These are phyloP conservation scores for Lineolata rhizophorae DNA, from an alignment of 495 filamentous ascomycete species.

Conservation along the genomic window DNA sequence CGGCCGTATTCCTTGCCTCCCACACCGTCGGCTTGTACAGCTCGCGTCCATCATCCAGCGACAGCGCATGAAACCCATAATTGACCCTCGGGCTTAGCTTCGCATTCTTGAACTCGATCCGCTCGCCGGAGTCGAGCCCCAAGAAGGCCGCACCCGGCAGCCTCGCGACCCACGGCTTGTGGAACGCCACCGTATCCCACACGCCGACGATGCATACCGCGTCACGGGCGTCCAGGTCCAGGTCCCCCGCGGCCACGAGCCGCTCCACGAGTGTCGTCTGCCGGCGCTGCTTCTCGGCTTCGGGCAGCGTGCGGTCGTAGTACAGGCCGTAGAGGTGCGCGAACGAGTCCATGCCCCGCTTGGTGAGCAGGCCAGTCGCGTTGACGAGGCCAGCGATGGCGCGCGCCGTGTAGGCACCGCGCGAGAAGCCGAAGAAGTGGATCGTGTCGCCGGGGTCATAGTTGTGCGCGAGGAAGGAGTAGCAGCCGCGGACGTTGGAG, in stretches of 20 bases:
- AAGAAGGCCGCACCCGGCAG: slow-evolving; percentile 1
- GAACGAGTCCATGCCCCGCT: slow-evolving; percentile 11
- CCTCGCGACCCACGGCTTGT: slow-evolving; percentile 2
- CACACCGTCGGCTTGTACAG: slow-evolving; percentile 4
- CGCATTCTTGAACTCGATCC: slow-evolving; percentile 2
- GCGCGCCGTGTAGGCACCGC: slow-evolving; percentile 27
- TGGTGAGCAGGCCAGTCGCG: slow-evolving; percentile 22
- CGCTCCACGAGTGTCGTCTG: not conserved
- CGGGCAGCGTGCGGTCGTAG: not conserved
- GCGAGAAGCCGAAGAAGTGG: slow-evolving; percentile 28
- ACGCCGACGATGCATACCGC: slow-evolving; percentile 1
- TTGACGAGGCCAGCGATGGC: slow-evolving; percentile 26
- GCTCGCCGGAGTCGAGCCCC: not conserved
- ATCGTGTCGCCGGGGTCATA: slow-evolving; percentile 20
- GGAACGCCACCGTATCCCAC: slow-evolving; percentile 3
- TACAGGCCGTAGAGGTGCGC: slow-evolving; percentile 2
- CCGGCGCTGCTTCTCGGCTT: not conserved
- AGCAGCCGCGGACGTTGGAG: slow-evolving; percentile 23
- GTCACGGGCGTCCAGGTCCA: not conserved
- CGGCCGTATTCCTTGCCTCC: too few species aligned
- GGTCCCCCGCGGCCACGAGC: not conserved
- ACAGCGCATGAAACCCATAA: slow-evolving; percentile 4
- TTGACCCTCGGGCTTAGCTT: not conserved
- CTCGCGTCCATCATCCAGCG: slow-evolving; percentile 3
- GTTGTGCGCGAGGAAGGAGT: slow-evolving; percentile 26